phyloP scores from a whole-genome alignment of 2,329 filamentous ascomycete genomes.

The Aspergillus sp. region DNA sequence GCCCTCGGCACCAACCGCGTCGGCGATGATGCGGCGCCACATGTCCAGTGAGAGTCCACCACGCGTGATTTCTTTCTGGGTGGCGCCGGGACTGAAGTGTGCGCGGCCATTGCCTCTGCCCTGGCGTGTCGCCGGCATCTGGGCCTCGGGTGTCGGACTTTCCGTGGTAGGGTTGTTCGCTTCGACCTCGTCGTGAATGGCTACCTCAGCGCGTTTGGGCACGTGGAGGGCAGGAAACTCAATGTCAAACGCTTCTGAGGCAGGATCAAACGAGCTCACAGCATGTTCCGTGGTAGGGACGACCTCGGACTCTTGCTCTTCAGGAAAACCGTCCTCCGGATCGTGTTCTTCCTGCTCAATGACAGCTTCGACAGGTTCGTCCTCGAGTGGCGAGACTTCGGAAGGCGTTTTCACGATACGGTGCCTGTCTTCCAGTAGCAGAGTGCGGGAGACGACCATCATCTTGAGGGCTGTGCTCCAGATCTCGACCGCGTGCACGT shows the following conservation, averaged over 20 bases:
- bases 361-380: not conserved
- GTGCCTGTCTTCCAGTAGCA: slow-evolving; percentile 23
- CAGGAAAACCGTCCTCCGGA: slow-evolving; percentile 1
- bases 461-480: slow-evolving; percentile 21
- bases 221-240: slow-evolving; percentile 11
- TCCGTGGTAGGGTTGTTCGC: not conserved
- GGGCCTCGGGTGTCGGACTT: not conserved
- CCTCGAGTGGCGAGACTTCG: slow-evolving; percentile 1
- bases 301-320: not conserved
- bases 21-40: slow-evolving; percentile 23
- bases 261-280: not conserved
- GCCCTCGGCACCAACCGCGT: slow-evolving; percentile 15
- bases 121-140: not conserved
- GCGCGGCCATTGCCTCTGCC: not conserved
- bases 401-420: slow-evolving; percentile 6
- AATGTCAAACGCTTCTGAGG: not conserved
- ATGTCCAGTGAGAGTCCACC: slow-evolving; percentile 19
- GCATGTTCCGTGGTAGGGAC: not conserved
- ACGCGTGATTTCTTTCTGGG: slow-evolving; percentile 12
- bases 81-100: not conserved
- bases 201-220: not conserved
- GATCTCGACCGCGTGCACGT: slow-evolving; percentile 15
- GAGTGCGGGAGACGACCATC: slow-evolving; percentile 17
- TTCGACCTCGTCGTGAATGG: not conserved
- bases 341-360: not conserved